Conservation (phyloP, 2,329 filamentous ascomycete species). For the Bipolaris cookei region DNA sequence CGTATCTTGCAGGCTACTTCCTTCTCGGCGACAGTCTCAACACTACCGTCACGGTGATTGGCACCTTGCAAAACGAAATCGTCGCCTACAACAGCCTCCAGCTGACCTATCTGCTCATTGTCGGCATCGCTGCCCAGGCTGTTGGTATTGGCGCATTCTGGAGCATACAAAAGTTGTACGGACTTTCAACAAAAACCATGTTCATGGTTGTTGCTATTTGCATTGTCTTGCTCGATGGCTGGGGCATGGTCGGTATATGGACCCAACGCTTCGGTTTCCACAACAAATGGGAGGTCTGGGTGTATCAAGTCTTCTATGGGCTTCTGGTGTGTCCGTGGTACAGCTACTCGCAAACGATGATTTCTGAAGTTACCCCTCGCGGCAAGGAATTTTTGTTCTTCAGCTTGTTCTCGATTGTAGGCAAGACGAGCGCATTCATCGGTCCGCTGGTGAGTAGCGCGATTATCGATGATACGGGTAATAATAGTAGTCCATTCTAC, state of each 20-base stretch:
- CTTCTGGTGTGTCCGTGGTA: constrained; percentile 74
- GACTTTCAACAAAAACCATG: constrained; percentile 70
- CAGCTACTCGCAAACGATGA: constrained; percentile 74
- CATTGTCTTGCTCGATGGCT: constrained; percentile 66
- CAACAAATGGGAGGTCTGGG: constrained; percentile 61
- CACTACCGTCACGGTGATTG: constrained; percentile 72
- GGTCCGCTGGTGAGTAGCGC: constrained; percentile 72
- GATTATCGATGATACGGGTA: constrained; percentile 68
- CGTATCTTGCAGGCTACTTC: constrained; percentile 70
- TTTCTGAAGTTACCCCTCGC: constrained; percentile 70
- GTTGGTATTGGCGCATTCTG: constrained; percentile 68
- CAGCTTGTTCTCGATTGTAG: constrained; percentile 70
- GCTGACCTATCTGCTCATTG: constrained; percentile 70
- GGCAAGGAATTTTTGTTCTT: constrained; percentile 76
- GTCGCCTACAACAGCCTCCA: constrained; percentile 70
- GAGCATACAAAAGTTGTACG: constrained; percentile 65
- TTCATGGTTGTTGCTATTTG: constrained; percentile 68
- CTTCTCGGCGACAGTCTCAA: constrained; percentile 73
- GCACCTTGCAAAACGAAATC: constrained; percentile 68
- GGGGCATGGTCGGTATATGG: constrained; percentile 67
- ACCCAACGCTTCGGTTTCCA: constrained; percentile 62
- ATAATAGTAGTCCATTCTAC: constrained; percentile 69
- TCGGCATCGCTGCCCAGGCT: constrained; percentile 68
- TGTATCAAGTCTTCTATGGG: constrained; percentile 63
- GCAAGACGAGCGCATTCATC: constrained; percentile 72